Evolutionary conservation across 192 early-diverging fungal species (phyloP).

Genomic region (Coemansia sp.): DNA sequence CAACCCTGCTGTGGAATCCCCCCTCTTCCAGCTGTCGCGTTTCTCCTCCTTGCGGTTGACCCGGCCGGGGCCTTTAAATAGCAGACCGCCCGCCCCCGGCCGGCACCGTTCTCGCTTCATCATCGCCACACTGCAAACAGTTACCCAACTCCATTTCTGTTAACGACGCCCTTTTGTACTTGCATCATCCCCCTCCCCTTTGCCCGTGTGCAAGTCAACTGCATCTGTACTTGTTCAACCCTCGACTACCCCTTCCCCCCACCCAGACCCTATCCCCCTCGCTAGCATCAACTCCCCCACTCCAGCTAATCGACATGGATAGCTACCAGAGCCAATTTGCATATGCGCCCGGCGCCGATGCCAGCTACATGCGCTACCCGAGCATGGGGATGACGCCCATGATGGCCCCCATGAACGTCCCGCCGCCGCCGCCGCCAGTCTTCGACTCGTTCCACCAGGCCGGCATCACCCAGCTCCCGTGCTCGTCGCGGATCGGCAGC

Average conservation of each 20-base stretch:
- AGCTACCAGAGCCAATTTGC: constrained; percentile 44
- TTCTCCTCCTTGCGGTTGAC: neutral
- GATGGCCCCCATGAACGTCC: constrained; percentile 26
- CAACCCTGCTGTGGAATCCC: neutral
- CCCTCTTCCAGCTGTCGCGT: neutral
- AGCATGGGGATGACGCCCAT: constrained; percentile 31
- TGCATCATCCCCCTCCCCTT: neutral
- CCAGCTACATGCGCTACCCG: constrained; percentile 21
- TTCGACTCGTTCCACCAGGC: constrained; percentile 3
- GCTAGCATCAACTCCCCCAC: neutral
- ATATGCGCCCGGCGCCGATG: constrained; percentile 35
- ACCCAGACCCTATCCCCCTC: neutral
- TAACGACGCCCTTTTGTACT: constrained; percentile 6
- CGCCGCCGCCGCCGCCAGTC: too few species aligned
- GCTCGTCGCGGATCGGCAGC: constrained; percentile 13
- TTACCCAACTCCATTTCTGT: constrained; percentile 1
- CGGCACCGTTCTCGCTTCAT: neutral
- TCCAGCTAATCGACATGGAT: constrained; percentile 16
- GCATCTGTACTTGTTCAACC: neutral
- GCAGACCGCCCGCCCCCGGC: neutral
- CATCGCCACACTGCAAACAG: constrained; percentile 3
- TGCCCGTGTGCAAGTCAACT: constrained; percentile 1
- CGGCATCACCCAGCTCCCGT: constrained; percentile 4
- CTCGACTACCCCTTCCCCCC: neutral
- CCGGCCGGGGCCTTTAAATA: constrained; percentile 2